Evolutionary conservation across 495 filamentous ascomycete species (phyloP), one percentile per base, ranked within the genome.

Genomic region (Cudoniella acicularis): DNA sequence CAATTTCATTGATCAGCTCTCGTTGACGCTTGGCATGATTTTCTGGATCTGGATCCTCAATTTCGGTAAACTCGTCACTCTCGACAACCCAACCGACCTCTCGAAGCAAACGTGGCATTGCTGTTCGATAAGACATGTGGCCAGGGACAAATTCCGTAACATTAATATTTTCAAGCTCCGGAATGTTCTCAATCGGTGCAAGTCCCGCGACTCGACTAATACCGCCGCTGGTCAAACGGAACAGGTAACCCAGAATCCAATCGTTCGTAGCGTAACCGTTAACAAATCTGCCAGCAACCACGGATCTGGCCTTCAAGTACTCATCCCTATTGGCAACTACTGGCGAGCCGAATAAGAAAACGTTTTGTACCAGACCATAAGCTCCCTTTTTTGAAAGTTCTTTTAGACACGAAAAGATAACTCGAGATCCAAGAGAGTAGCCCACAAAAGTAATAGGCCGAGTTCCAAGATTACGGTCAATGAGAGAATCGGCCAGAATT

Each of bases 211-310:
- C 85, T 17, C 88, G 87, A 72, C 89, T 86, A 68, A 99, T 92
- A 50, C 94, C 95, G 54, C 94, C 94, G 63, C 85, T 87, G 17
- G 94, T 99, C 6, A 96, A 84, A 10, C 94, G 90, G 79, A 99
- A 99, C 4, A 99, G 82, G 66, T 99, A 99, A 3, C 94, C 92
- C 26, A 99, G 72, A 67, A 99, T 98, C 94, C 95, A 99, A 71
- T 99, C 94, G 66, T 93, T 96, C 18, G 81, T 87, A 45, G 93
- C 87, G 72, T 95, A 98, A 4, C 92, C 94, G 69, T 96, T 99
- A 49, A 99, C 86, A 63, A 96, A 97, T 36, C 92, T 80, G 3
- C 95, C 94, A 10, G 89, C 81, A 1, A 99, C 89, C 6, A 96
- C 89, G 26, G 86, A 82, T 41, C 89, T 83, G 9, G 87, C 89